Percentiles rank a stretch among this genome's conserved stretches.
Evolutionary conservation across 2,329 filamentous ascomycete species (phyloP).

Genomic region (Aspergillus japonicus): DNA sequence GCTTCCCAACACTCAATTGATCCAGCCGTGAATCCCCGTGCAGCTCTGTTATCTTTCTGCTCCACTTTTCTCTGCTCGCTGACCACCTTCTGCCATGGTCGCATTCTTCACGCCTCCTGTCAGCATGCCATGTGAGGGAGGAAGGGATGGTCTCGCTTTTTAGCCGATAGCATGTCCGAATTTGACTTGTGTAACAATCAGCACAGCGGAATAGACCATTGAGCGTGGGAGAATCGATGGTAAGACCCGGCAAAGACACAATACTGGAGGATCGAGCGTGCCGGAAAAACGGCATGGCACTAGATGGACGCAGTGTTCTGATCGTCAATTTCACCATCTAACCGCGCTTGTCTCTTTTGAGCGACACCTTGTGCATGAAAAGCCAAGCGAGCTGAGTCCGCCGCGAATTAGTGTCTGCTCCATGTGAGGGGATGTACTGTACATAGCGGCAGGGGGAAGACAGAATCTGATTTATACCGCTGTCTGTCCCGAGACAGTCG

Average conservation of each 20-base stretch:
- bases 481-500: not conserved
- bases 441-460: not conserved
- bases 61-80: not conserved
- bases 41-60: not conserved
- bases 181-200: not conserved
- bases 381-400: not conserved
- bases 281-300: not conserved
- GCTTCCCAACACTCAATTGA: not conserved
- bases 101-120: not conserved
- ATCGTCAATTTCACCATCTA: not conserved
- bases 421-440: not conserved
- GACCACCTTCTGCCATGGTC: not conserved
- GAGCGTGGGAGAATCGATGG: not conserved
- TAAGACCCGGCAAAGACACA: not conserved
- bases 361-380: not conserved
- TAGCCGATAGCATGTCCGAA: not conserved
- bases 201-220: not conserved
- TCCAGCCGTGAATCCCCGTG: not conserved
- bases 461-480: not conserved
- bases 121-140: not conserved
- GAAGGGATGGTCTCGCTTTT: not conserved
- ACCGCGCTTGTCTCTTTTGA: not conserved
- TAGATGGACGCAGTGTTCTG: not conserved
- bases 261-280: not conserved
- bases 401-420: not conserved